phyloP scores from a whole-genome alignment of 805 yeast species.

The Clavispora vitiphila region DNA sequence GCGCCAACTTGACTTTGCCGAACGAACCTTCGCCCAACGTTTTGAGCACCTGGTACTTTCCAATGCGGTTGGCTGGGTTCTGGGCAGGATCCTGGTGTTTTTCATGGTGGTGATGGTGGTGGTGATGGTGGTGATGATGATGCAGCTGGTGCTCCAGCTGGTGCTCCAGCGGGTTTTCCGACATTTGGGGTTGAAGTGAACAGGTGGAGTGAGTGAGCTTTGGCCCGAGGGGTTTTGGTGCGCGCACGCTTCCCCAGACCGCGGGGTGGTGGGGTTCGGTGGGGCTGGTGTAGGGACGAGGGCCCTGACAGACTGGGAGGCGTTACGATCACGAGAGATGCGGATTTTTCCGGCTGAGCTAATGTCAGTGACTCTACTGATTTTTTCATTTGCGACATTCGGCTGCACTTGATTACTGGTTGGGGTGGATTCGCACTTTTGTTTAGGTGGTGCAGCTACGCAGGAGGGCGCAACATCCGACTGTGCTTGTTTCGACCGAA shows the following conservation, averaged over 20 bases:
- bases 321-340: too few relatives aligned
- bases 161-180: constrained; percentile 7
- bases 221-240: background rate
- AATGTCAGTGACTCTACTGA: too few relatives aligned
- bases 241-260: background rate
- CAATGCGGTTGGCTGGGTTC: constrained; percentile 53
- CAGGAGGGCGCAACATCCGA: too few relatives aligned
- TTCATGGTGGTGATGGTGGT: constrained; percentile 6
- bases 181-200: constrained; percentile 5
- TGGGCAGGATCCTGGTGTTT: constrained; percentile 18
- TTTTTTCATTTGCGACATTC: too few relatives aligned
- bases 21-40: constrained; percentile 95
- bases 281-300: too few relatives aligned
- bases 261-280: too few relatives aligned
- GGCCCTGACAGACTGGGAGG: too few relatives aligned
- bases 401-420: too few relatives aligned
- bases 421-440: too few relatives aligned
- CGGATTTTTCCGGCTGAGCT: too few relatives aligned
- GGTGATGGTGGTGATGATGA: constrained; percentile 4
- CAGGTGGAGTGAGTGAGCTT: constrained; percentile 1
- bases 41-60: constrained; percentile 88
- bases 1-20: constrained; percentile 91
- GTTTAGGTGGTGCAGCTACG: too few relatives aligned
- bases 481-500: too few relatives aligned
- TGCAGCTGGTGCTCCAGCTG: background rate